Percentiles rank a stretch among this genome's conserved stretches.
These are phyloP conservation scores for Pezicula rhizophila DNA, from an alignment of 2,329 filamentous ascomycete genomes.

Conservation along the genomic window DNA sequence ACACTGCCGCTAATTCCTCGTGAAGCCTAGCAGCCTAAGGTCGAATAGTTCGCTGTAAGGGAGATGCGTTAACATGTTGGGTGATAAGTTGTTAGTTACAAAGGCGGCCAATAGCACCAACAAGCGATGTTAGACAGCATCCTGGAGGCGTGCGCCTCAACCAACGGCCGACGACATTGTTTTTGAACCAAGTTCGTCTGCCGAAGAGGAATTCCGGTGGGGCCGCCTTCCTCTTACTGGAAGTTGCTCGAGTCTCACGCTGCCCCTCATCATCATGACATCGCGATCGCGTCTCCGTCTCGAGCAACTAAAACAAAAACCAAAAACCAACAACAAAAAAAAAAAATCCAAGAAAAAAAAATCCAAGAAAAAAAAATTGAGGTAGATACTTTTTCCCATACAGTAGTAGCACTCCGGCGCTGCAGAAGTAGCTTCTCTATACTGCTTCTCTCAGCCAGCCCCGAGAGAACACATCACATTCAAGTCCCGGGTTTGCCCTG, in stretches of 20 bases:
- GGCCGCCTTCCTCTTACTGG: neutral
- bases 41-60: neutral
- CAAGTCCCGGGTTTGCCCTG: neutral
- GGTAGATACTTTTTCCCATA: no score
- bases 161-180: neutral
- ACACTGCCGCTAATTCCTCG: no score
- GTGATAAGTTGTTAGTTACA: neutral
- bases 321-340: neutral
- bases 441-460: neutral
- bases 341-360: no score
- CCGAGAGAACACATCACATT: neutral
- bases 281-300: neutral
- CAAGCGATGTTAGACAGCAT: neutral
- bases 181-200: neutral
- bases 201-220: neutral
- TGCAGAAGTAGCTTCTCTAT: neutral
- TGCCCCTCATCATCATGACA: neutral
- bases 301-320: no score
- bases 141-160: neutral
- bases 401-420: no score
- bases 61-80: neutral
- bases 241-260: neutral
- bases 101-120: neutral
- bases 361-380: no score
- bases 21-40: no score